A percentile compares a stretch with the other conserved stretches of the same genome.
Evolutionary conservation across 768 basidiomycete genomes (phyloP).

Genomic region (Coprinopsis strossmayeri): DNA sequence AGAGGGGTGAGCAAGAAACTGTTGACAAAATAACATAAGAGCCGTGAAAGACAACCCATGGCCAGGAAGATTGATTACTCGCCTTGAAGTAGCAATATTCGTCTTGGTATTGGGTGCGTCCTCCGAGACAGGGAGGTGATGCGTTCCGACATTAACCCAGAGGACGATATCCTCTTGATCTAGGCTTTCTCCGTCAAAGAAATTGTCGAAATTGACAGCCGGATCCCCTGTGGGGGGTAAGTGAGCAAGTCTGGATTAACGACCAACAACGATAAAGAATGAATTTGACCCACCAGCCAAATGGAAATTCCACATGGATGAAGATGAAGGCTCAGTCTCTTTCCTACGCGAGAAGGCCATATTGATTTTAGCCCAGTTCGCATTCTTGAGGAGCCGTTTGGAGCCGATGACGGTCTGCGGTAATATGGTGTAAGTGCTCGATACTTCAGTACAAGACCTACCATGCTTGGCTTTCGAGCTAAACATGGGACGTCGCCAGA

Average conservation of each 20-base stretch:
- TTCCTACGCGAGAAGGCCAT: slow-evolving; percentile 53
- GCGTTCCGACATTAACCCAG: slow-evolving; percentile 66
- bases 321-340: slow-evolving; percentile 54
- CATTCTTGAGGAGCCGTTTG: slow-evolving; percentile 54
- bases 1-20: slow-evolving; percentile 56
- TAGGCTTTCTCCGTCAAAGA: slow-evolving; percentile 59
- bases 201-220: slow-evolving; percentile 51
- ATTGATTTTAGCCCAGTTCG: slow-evolving; percentile 63
- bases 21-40: not conserved
- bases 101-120: slow-evolving; percentile 57
- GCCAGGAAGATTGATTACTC: slow-evolving; percentile 7
- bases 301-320: slow-evolving; percentile 58
- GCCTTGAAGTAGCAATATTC: slow-evolving; percentile 50
- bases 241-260: too few relatives aligned
- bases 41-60: not conserved
- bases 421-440: not conserved
- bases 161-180: slow-evolving; percentile 60
- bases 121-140: slow-evolving; percentile 63
- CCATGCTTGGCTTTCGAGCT: too few relatives aligned
- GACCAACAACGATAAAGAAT: too few relatives aligned
- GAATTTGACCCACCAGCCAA: too few relatives aligned
- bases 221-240: too few relatives aligned
- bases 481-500: too few relatives aligned
- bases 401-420: slow-evolving; percentile 49
- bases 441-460: too few relatives aligned